These are phyloP conservation scores for Suhomyces wounanorum DNA, from an alignment of 1,139 yeast species.

Conservation along the genomic window DNA sequence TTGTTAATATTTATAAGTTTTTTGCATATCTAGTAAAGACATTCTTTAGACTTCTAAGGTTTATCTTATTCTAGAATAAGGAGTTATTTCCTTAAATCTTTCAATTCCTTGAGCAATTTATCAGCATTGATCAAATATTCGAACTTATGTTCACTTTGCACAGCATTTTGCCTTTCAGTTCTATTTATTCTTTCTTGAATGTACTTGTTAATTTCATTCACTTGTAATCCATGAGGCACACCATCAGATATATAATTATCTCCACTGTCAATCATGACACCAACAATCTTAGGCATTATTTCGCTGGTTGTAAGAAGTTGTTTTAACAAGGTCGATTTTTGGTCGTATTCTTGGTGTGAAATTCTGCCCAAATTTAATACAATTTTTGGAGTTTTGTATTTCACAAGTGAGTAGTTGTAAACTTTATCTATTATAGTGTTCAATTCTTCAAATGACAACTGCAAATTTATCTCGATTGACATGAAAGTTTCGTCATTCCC, in stretches of 20 bases:
- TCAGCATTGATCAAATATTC: conserved; percentile 31
- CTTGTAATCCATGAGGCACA: background rate
- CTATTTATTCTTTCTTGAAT: conserved; percentile 19
- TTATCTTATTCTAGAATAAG: conserved; percentile 17
- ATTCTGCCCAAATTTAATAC: conserved; percentile 37
- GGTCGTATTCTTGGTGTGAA: conserved; percentile 19
- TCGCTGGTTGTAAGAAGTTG: conserved; percentile 17
- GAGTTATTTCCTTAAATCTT: conserved; percentile 1
- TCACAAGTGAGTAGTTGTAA: conserved; percentile 21
- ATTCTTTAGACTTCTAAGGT: conserved; percentile 42
- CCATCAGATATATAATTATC: conserved; percentile 30
- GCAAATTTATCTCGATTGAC: conserved; percentile 29
- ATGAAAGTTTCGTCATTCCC: conserved; percentile 50
- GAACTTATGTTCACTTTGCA: conserved; percentile 16
- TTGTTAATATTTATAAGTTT: conserved; percentile 57
- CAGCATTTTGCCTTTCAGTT: conserved; percentile 3
- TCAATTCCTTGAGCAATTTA: conserved; percentile 22
- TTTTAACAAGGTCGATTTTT: conserved; percentile 18
- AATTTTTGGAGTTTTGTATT: conserved; percentile 23
- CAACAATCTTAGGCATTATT: conserved; percentile 26
- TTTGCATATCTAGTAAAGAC: conserved; percentile 34
- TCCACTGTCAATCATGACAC: conserved; percentile 45
- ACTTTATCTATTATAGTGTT: conserved; percentile 20
- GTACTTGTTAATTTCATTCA: conserved; percentile 7
- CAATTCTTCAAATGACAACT: conserved; percentile 20